Evolutionary conservation across 257 asterid genomes (phyloP).

Genomic region (Euphrasia confusa): DNA sequence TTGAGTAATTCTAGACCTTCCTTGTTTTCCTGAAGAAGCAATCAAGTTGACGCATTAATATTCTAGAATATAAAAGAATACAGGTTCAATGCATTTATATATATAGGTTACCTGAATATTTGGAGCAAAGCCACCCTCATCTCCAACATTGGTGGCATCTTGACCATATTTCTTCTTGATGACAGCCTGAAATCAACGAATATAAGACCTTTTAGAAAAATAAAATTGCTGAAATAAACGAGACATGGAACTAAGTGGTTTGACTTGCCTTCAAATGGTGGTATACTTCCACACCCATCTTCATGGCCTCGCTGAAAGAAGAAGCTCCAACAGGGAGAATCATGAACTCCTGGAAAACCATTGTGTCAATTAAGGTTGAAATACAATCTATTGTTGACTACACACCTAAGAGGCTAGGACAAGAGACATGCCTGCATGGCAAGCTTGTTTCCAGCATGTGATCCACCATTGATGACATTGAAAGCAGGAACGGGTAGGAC

Average conservation of each 20-base stretch:
- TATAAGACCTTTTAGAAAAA: background rate
- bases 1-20: slow-evolving; percentile 98
- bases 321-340: slow-evolving; percentile 97
- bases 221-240: background rate
- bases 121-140: slow-evolving; percentile 99
- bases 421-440: slow-evolving; percentile 83
- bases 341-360: slow-evolving; percentile 74
- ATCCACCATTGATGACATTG: slow-evolving; percentile 97
- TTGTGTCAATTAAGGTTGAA: background rate
- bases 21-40: slow-evolving; percentile 73
- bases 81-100: background rate
- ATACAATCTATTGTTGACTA: background rate
- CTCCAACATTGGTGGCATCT: slow-evolving; percentile 97
- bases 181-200: slow-evolving; percentile 49
- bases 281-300: slow-evolving; percentile 98
- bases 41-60: slow-evolving; percentile 23
- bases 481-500: slow-evolving; percentile 98
- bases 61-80: background rate
- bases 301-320: slow-evolving; percentile 93
- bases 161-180: slow-evolving; percentile 96
- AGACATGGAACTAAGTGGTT: background rate
- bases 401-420: background rate
- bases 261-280: slow-evolving; percentile 69
- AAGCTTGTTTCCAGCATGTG: slow-evolving; percentile 98
- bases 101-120: slow-evolving; percentile 63